Conservation (phyloP, 2,329 filamentous ascomycete species). For the Endocalyx cinctus region DNA sequence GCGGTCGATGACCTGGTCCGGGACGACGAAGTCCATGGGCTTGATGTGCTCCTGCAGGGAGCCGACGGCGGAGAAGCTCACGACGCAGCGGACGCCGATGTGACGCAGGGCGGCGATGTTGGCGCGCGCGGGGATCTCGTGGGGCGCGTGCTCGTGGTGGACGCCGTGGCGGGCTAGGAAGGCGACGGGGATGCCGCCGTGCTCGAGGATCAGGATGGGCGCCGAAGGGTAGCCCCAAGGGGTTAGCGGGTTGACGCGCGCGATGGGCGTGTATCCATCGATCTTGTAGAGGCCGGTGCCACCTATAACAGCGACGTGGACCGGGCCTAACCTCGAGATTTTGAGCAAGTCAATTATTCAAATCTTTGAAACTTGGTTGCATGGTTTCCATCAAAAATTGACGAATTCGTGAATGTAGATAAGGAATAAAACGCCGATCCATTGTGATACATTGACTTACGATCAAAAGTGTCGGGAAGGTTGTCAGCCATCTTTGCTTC, state of each 20-base stretch:
- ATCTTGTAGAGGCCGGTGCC: slow-evolving; percentile 89
- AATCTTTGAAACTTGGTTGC: too few relatives aligned
- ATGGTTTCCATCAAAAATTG: too few relatives aligned
- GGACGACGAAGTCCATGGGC: slow-evolving; percentile 93
- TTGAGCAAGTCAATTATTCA: too few relatives aligned
- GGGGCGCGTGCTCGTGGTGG: slow-evolving; percentile 84
- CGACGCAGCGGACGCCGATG: slow-evolving; percentile 83
- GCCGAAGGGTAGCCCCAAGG: slow-evolving; percentile 81
- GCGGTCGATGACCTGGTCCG: slow-evolving; percentile 94
- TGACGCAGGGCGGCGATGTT: slow-evolving; percentile 96
- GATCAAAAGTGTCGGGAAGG: too few relatives aligned
- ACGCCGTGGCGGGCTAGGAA: slow-evolving; percentile 91
- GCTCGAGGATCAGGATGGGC: slow-evolving; percentile 81
- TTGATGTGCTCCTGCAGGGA: slow-evolving; percentile 88
- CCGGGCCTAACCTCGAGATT: too few relatives aligned
- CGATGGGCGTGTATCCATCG: slow-evolving; percentile 80
- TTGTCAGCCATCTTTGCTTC: too few relatives aligned
- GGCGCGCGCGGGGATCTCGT: slow-evolving; percentile 90
- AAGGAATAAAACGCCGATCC: too few relatives aligned
- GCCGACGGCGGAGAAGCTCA: slow-evolving; percentile 94
- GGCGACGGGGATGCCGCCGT: slow-evolving; percentile 76
- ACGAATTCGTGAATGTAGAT: too few relatives aligned
- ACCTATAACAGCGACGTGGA: slow-evolving; percentile 85
- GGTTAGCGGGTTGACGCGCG: slow-evolving; percentile 69
- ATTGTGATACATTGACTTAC: too few relatives aligned